Evolutionary conservation across 2,329 filamentous ascomycete species (phyloP), one percentile per base, ranked within the genome.

Genomic region (Geoglossum cookeanum): DNA sequence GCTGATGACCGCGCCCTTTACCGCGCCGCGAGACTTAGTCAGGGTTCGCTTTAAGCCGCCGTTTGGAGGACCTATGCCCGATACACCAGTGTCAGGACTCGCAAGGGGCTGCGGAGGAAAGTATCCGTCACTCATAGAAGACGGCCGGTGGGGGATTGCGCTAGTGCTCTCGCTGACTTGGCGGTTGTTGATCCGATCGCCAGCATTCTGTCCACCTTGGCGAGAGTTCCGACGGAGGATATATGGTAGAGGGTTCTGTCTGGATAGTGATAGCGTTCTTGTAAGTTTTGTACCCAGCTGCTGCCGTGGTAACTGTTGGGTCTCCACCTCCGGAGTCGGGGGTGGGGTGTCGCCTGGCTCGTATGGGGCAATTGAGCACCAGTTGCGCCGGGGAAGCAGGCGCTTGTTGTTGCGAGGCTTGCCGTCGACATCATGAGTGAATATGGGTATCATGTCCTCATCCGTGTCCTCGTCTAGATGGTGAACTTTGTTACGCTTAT

Each of bases 391-490:
- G 22, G 90, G 90, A 8, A 97, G 75, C 1, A 98, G 74, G 59
- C 84, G 82, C 65, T 88, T 94, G 68, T 98, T 98, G 70, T 95
- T 97, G 60, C 92, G 80, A 22, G 82, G 77, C 68, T 88, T 94
- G 45, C 87, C 87, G 64, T 96, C 89, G 1, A 96, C 87, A 62
- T 94, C 92, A 58, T 88, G 81, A 1, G 78, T 80, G 68, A 98
- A 98, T 60, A 98, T 81, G 0, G 91, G 88, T 48, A 97, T 92
- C 87, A 98, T 94, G 68, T 87, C 82, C 69, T 98, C 92, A 58
- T 97, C 87, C 0, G 92, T 98, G 58, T 90, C 75, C 0, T 70
- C 68, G 64, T 83, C 79, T 54, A 84, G 69, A 63, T 81, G 78
- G 63, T 83, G 80, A 30, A 81, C 68, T 60, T 80, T 96, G 74